phyloP scores from a whole-genome alignment of 176 grass and related monocot genomes.

The Oryza rufipogon region DNA sequence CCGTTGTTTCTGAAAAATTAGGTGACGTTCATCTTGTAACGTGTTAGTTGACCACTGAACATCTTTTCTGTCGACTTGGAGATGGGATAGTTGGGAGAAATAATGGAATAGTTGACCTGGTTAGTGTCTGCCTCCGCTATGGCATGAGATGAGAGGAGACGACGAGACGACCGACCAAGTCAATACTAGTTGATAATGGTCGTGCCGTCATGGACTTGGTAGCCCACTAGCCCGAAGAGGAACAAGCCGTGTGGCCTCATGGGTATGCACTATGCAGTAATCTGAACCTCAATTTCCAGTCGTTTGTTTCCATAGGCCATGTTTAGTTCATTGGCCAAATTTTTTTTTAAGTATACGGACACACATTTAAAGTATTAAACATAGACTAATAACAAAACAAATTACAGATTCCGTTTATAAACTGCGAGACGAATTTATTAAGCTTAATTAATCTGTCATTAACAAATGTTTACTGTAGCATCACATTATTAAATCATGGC shows the following conservation, averaged over 20 bases:
- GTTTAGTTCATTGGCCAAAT: too few relatives aligned
- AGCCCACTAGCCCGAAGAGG: not conserved
- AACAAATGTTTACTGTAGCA: too few relatives aligned
- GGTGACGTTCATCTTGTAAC: too few relatives aligned
- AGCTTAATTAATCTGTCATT: too few relatives aligned
- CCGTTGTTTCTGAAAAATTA: not conserved
- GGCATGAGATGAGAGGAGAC: conserved; percentile 2
- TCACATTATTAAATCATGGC: too few relatives aligned
- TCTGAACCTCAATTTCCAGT: not conserved
- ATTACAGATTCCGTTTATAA: too few relatives aligned
- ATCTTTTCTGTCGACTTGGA: not conserved
- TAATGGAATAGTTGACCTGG: conserved; percentile 21
- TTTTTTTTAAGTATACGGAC: too few relatives aligned
- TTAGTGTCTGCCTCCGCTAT: not conserved
- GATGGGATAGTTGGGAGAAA: not conserved
- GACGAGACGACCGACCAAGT: not conserved
- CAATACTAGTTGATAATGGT: not conserved
- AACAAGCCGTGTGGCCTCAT: not conserved
- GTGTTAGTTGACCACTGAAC: conserved; percentile 1
- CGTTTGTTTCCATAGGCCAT: not conserved
- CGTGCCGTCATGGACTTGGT: not conserved
- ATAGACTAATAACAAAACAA: too few relatives aligned
- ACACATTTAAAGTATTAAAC: too few relatives aligned
- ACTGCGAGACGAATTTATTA: too few relatives aligned
- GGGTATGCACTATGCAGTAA: not conserved